Base-by-base conservation (phyloP, 2,329 filamentous ascomycete genomes). In the Cercospora zeina region DNA sequence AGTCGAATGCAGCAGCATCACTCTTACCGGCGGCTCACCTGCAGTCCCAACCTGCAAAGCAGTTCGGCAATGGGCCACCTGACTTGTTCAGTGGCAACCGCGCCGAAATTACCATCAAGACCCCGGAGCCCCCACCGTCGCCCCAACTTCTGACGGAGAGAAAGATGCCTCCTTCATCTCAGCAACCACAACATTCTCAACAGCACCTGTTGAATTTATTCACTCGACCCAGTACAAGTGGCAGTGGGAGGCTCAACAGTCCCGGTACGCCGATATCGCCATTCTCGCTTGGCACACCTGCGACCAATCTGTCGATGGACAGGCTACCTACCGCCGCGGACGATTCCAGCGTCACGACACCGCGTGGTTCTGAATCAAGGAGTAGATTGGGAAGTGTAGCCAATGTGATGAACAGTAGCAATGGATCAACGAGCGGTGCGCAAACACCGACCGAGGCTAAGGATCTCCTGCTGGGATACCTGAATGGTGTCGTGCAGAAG, bases 401-500 rank as follows among this genome's bases (percentile, higher is more conserved):
- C 5, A 69, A 63, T 30, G 59, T 61, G 21, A 61, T 56, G 33
- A 69, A 68, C 49, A 67, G 65, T 36, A 66, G 69, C 14, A 66
- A 59, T 42, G 66, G 67, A 47, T 49, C 57, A 7, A 57, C 50
- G 13, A 71, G 63, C 24, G 65, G 67, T 8, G 61, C 62, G 50
- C 65, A 67, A 19, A 67, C 65, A 7, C 69, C 70, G 9, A 71
- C 74, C 14, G 71, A 75, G 62, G 68, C 69, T 9, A 75, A 74
- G 64, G 73, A 70, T 37, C 73, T 76, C 47, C 64, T 76, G 65
- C 62, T 75, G 63, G 71, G 68, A 36, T 76, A 73, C 59, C 62
- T 76, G 19, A 74, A 75, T 64, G 73, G 72, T 1, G 73, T 76
- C 3, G 73, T 75, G 31, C 63, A 68, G 66, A 72, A 71, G 55